Base-by-base conservation (phyloP, 129 eudicot genomes). In the Arctium minus region DNA sequence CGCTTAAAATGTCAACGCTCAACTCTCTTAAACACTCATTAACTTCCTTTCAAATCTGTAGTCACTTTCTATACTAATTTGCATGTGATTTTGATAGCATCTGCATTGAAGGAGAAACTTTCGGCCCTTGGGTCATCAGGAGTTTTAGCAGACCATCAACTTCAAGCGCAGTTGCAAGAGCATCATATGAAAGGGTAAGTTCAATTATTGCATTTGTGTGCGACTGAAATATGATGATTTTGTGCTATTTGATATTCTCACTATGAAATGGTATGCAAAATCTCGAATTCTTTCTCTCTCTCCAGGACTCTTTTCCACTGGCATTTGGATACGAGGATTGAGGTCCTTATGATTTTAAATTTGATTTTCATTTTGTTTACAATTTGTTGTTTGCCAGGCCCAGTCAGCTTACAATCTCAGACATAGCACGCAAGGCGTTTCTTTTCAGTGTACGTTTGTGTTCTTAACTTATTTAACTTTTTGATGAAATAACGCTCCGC, bases 121-220 rank as follows among this genome's bases (percentile, higher is more conserved):
- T 91, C 94, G 71, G 81, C 99, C 77, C 97, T 96, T 42, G 99
- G 99, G 38, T 90, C 99, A 81, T 93, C 99, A 83, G 99, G 99
- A 84, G 88, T 96, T 80, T 86, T 96, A 85, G 99, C 99, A 56
- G 99, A 96, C 74, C 99, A 96, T 84, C 99, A 96, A 81, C 97
- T 96, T 82, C 97, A 96, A 84, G 92, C 99, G 22, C 98, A 93
- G 87, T 86, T 96, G 79, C 99, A 96, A 91, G 99, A 93, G 86
- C 97, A 93, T 83, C 94, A 93, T 84, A 74, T 90, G 88, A 96
- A 93, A 89, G 99, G 99, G 99, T 96, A 89, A 86, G 92, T 82
- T 64, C 38, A 38, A 12, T 60, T 65, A 69, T 44, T 80, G 48
- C 18, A n/a, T 76, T 76, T 74, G 44, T 75, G 33, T 30, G 13